These are phyloP conservation scores for Dissophora ornata DNA, from an alignment of 192 early-diverging fungal genomes.

Conservation along the genomic window DNA sequence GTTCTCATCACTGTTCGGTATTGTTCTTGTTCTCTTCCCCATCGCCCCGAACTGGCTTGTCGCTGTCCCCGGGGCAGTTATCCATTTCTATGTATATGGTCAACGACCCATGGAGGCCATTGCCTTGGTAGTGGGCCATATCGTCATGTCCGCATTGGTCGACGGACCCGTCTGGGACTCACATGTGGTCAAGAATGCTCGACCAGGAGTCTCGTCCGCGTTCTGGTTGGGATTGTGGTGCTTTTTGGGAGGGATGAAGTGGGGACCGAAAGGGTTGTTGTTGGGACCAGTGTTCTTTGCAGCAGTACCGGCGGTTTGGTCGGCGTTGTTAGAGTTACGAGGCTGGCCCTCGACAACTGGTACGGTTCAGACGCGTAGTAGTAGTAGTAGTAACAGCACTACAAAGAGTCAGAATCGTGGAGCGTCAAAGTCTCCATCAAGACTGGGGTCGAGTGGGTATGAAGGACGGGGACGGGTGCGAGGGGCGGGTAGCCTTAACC, in stretches of 20 bases:
- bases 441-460: too few relatives aligned
- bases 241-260: constrained; percentile 50
- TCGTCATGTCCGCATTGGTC: constrained; percentile 21
- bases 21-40: constrained; percentile 35
- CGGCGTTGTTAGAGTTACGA: constrained; percentile 40
- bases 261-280: constrained; percentile 44
- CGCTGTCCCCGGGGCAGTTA: constrained; percentile 32
- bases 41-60: constrained; percentile 53
- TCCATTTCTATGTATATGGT: constrained; percentile 50
- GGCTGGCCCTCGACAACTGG: constrained; percentile 15
- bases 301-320: constrained; percentile 37
- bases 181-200: constrained; percentile 46
- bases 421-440: too few relatives aligned
- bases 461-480: too few relatives aligned
- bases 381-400: too few relatives aligned
- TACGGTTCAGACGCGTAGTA: neutral
- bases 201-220: constrained; percentile 40
- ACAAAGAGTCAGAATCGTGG: too few relatives aligned
- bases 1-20: constrained; percentile 39
- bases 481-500: too few relatives aligned
- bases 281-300: constrained; percentile 49
- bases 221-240: constrained; percentile 51
- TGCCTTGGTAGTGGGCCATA: constrained; percentile 40
- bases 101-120: constrained; percentile 36
- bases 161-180: constrained; percentile 52